Conservation (phyloP, 495 filamentous ascomycete species). For the Annulohypoxylon nitens region DNA sequence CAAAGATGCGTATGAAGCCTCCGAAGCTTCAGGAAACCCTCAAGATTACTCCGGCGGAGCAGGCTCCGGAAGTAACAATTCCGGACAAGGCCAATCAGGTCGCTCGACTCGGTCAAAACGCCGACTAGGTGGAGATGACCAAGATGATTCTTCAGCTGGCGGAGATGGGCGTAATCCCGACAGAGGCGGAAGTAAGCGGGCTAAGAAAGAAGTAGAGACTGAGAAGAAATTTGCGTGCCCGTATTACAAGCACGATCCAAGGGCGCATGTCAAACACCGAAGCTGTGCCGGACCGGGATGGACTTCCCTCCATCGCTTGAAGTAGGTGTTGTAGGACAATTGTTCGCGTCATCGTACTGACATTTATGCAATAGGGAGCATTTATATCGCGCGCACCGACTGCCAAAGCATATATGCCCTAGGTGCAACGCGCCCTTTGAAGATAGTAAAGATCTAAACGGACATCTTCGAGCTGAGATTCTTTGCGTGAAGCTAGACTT, state of each 20-base stretch:
- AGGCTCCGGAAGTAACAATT: constrained; percentile 17
- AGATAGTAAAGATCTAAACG: constrained; percentile 51
- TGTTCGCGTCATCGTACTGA: constrained; percentile 10
- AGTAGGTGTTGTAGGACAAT: constrained; percentile 49
- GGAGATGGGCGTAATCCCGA: constrained; percentile 45
- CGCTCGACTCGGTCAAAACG: constrained; percentile 46
- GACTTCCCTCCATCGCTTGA: constrained; percentile 59
- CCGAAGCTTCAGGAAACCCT: constrained; percentile 43
- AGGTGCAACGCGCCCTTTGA: constrained; percentile 58
- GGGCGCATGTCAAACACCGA: constrained; percentile 50
- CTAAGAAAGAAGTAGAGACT: constrained; percentile 42
- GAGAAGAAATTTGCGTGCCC: constrained; percentile 57
- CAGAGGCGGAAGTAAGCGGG: constrained; percentile 48
- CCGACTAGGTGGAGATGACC: constrained; percentile 43
- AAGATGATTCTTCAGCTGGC: constrained; percentile 43
- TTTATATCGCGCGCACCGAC: constrained; percentile 57
- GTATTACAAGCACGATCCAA: constrained; percentile 58
- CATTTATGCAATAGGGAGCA: constrained; percentile 54
- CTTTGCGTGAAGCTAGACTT: constrained; percentile 51
- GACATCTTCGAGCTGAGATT: constrained; percentile 55
- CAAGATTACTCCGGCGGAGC: constrained; percentile 12
- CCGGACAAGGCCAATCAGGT: constrained; percentile 27
- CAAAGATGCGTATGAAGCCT: constrained; percentile 46
- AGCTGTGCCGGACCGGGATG: constrained; percentile 60
- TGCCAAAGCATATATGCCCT: constrained; percentile 56